phyloP scores from a whole-genome alignment of 2,329 filamentous ascomycete species.

The Colletotrichum tanaceti region DNA sequence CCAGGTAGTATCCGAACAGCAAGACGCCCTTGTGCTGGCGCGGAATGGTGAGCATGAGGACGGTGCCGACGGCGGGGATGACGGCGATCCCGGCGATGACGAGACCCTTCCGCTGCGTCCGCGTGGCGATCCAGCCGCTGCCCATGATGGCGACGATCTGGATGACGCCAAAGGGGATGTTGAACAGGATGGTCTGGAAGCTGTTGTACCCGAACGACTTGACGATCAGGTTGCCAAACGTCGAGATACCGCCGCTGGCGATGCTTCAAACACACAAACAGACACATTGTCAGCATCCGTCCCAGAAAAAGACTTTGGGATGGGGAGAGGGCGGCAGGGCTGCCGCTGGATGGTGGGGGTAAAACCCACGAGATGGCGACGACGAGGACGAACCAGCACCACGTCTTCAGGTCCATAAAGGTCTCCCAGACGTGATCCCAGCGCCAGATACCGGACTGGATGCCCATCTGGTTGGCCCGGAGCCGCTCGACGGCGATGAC shows the following conservation, averaged over 20 bases:
- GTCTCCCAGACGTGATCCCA: slow-evolving; percentile 53
- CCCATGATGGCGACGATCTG: slow-evolving; percentile 70
- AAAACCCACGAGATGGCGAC: slow-evolving; percentile 60
- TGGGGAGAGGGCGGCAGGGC: too few species aligned
- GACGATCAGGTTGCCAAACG: slow-evolving; percentile 68
- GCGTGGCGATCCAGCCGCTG: slow-evolving; percentile 59
- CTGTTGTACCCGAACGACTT: slow-evolving; percentile 65
- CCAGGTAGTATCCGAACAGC: slow-evolving; percentile 63
- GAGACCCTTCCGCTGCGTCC: slow-evolving; percentile 56
- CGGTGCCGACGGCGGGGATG: slow-evolving; percentile 54
- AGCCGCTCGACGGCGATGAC: slow-evolving; percentile 67
- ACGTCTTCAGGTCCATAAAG: slow-evolving; percentile 51
- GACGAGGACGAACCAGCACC: slow-evolving; percentile 55
- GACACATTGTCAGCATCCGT: not conserved
- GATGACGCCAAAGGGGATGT: slow-evolving; percentile 68
- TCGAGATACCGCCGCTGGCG: slow-evolving; percentile 65
- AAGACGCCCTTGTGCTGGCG: slow-evolving; percentile 60
- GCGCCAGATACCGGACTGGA: slow-evolving; percentile 50
- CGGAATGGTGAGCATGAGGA: slow-evolving; percentile 62
- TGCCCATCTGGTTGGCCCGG: slow-evolving; percentile 59
- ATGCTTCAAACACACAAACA: slow-evolving; percentile 44
- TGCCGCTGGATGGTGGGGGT: too few species aligned
- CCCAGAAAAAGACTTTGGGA: too few species aligned
- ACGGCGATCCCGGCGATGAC: slow-evolving; percentile 54
- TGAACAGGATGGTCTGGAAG: slow-evolving; percentile 67